These are phyloP conservation scores for Alternaria sp. DNA, from an alignment of 2,329 filamentous ascomycete species.

Conservation along the genomic window DNA sequence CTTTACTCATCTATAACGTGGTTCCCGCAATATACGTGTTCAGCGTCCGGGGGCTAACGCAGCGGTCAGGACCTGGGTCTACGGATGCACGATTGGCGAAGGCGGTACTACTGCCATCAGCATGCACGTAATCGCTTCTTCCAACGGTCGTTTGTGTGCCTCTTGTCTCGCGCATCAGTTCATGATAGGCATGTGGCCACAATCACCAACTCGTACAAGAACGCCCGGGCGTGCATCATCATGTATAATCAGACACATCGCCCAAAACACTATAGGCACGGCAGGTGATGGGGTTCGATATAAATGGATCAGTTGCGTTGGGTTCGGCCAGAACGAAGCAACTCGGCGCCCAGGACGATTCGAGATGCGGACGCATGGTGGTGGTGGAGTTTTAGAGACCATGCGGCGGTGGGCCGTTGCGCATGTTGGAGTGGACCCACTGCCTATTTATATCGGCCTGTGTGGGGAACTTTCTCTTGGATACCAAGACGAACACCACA, in stretches of 20 bases:
- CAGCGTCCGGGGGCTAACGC: constrained; percentile 1
- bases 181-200: background rate
- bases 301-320: constrained; percentile 3
- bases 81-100: constrained; percentile 14
- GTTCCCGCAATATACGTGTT: background rate
- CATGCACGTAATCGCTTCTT: constrained; percentile 11
- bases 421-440: constrained; percentile 4
- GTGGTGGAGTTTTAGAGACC: background rate
- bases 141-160: background rate
- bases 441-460: constrained; percentile 17
- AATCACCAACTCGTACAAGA: background rate
- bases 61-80: constrained; percentile 1
- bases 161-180: constrained; percentile 3
- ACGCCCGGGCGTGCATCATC: background rate
- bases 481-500: background rate
- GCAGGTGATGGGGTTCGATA: background rate
- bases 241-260: constrained; percentile 4
- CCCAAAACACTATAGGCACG: background rate
- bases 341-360: background rate
- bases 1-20: background rate
- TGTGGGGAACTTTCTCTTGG: constrained; percentile 4
- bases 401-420: constrained; percentile 7
- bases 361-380: constrained; percentile 2
- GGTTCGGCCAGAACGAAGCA: constrained; percentile 3
- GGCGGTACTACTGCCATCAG: constrained; percentile 3